Conservation (phyloP, 179 eudicot species). For the Camellia oleifera region DNA sequence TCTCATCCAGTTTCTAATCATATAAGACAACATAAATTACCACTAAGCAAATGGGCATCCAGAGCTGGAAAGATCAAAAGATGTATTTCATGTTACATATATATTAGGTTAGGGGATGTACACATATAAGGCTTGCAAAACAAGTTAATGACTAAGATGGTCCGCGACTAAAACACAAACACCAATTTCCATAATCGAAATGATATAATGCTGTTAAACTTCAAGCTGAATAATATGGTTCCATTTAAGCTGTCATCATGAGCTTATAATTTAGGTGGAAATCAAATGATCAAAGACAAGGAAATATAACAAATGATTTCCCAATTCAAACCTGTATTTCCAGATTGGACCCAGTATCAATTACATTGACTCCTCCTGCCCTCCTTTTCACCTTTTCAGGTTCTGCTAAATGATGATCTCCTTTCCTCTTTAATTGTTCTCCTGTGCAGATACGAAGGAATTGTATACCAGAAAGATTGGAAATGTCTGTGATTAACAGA, state of each 20-base stretch:
- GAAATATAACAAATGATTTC: not conserved
- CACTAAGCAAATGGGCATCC: not conserved
- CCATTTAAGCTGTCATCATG: not conserved
- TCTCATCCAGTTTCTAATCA: not conserved
- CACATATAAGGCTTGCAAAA: not conserved
- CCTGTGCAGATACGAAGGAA: conserved; percentile 17
- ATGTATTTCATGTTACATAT: not conserved
- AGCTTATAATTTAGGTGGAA: not conserved
- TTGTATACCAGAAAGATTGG: not conserved
- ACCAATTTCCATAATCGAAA: not conserved
- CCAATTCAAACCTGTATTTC: conserved; percentile 33
- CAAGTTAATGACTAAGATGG: not conserved
- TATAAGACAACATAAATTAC: not conserved
- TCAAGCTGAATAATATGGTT: not conserved
- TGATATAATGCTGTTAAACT: not conserved
- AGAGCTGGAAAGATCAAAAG: not conserved
- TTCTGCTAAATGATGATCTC: conserved; percentile 23
- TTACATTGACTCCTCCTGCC: conserved; percentile 22
- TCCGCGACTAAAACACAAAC: not conserved
- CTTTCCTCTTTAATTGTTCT: conserved; percentile 42
- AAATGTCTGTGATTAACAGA: not conserved
- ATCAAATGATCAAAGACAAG: not conserved
- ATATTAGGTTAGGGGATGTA: too few species aligned
- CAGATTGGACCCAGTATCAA: conserved; percentile 18
- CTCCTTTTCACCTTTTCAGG: conserved; percentile 38